Evolutionary conservation across 208 protist genomes (phyloP).

Genomic region (Angomonas desouzai): DNA sequence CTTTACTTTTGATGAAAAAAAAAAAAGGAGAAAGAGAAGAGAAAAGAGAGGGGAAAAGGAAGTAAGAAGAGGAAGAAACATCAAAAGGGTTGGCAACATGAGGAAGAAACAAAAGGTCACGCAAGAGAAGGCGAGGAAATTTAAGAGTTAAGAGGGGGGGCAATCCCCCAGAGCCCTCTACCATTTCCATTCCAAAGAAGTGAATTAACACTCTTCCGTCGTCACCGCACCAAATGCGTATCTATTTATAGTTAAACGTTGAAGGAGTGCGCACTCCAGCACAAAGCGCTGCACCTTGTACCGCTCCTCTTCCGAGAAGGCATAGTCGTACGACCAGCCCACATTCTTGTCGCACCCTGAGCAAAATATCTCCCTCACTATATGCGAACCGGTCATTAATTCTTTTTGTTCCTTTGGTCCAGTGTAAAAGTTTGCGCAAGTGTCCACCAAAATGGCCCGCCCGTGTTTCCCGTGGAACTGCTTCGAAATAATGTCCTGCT

Average conservation of each 20-base stretch:
- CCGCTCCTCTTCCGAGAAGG: slow-evolving; percentile 64
- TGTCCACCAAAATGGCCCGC: slow-evolving; percentile 61
- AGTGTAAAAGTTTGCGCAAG: slow-evolving; percentile 73
- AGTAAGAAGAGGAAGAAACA: slow-evolving; percentile 12
- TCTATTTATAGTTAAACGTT: slow-evolving; percentile 18
- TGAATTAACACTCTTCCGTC: neutral
- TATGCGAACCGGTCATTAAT: slow-evolving; percentile 73
- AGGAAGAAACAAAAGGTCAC: slow-evolving; percentile 13
- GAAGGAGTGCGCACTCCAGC: slow-evolving; percentile 59
- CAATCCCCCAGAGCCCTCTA: too few species aligned
- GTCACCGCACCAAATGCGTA: neutral
- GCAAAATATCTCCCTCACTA: slow-evolving; percentile 78
- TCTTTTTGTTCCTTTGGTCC: slow-evolving; percentile 72
- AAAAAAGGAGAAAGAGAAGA: slow-evolving; percentile 14
- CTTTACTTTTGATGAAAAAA: slow-evolving; percentile 8
- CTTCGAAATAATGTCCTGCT: slow-evolving; percentile 56
- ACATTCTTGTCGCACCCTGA: slow-evolving; percentile 65
- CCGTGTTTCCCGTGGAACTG: slow-evolving; percentile 74
- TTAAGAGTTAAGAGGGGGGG: too few species aligned
- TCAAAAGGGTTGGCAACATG: neutral
- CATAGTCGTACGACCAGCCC: slow-evolving; percentile 83
- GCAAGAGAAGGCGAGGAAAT: too few species aligned
- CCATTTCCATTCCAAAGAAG: too few species aligned
- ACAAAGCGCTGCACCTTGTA: slow-evolving; percentile 82
- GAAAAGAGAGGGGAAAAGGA: slow-evolving; percentile 7